Base-by-base conservation (phyloP, 768 basidiomycete genomes). In the Lentinula sp. region DNA sequence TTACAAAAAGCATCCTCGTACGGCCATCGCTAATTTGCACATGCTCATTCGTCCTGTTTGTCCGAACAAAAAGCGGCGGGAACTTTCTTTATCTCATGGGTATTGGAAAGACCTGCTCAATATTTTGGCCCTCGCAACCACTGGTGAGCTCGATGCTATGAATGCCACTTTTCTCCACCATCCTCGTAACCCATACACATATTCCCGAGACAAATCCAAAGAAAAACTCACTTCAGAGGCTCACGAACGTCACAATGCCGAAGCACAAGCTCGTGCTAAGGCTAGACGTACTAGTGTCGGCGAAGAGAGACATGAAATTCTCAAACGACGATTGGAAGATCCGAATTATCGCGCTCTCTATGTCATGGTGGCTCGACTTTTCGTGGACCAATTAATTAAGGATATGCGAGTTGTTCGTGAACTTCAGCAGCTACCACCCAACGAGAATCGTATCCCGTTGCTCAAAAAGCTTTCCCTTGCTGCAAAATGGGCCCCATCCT, bases 91-190 rank as follows among this genome's bases (percentile, higher is more conserved):
- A 18, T 62, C 75, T 12, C 88, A 90, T 53, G 88, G 88, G 0
- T 88, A 85, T 66, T 90, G 86, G 85, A 90, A 91, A 67, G 89
- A 90, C 65, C 76, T 90, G 20, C 78, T 88, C 57, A 86, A 88
- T 56, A 84, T 91, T 53, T 74, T 90, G 4, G 78, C 82, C 4
- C 77, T 91, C 33, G 85, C 84, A 10, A 76, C 83, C 1, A 69
- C 78, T 15, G 81, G 78, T 61, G 75, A 88, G 62, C 77, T 90
- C 20, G 37, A 63, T 6, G 4, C 46, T 53, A 59, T 57, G 0
- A 60, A 61, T 8, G 62, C 68, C 6, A 66, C 61, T 12, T 74
- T 74, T 61, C 61, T 71, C 28, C 70, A 72, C 63, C 41, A 57
- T 60, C 33, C 57, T 49, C 45, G 16, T 10, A n/a, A 62, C 35